Percentiles rank a stretch among this genome's conserved stretches.
These are phyloP conservation scores for Protomyces gravidus DNA, from an alignment of 1,139 yeast genomes.

Conservation along the genomic window DNA sequence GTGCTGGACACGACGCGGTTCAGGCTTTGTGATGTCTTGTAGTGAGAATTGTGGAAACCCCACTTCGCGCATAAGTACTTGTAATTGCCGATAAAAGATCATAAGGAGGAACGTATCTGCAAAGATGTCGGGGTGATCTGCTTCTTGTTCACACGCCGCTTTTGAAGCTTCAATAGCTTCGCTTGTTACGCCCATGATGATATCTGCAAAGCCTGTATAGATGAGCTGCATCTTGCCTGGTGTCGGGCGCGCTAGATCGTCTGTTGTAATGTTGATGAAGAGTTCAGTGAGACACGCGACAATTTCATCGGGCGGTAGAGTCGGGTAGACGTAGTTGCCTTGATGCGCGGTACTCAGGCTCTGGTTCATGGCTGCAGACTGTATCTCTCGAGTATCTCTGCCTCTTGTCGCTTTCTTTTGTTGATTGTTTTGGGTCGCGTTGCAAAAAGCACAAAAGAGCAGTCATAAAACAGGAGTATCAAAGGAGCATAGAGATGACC, in stretches of 20 bases:
- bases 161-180: slow-evolving; percentile 44
- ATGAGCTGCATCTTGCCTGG: slow-evolving; percentile 58
- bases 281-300: slow-evolving; percentile 29
- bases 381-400: background rate
- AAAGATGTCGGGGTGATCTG: slow-evolving; percentile 28
- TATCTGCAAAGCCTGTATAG: slow-evolving; percentile 67
- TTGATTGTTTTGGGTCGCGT: background rate
- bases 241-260: slow-evolving; percentile 61
- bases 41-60: slow-evolving; percentile 75
- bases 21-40: slow-evolving; percentile 68
- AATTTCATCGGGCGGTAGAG: slow-evolving; percentile 23
- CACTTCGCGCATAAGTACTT: slow-evolving; percentile 45
- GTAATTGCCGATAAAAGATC: slow-evolving; percentile 29
- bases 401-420: background rate
- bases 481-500: too few relatives aligned
- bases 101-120: slow-evolving; percentile 28
- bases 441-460: background rate
- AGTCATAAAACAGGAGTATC: too few relatives aligned
- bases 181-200: slow-evolving; percentile 60
- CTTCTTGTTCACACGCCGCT: slow-evolving; percentile 33
- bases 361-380: background rate
- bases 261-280: slow-evolving; percentile 60
- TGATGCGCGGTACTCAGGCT: background rate
- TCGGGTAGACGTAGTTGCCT: slow-evolving; percentile 19
- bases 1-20: slow-evolving; percentile 57